A percentile compares a stretch with the other conserved stretches of the same genome.
Evolutionary conservation across 202 grass and related monocot species (phyloP).

Genomic region (Bolboschoenoplectus hybrid): DNA sequence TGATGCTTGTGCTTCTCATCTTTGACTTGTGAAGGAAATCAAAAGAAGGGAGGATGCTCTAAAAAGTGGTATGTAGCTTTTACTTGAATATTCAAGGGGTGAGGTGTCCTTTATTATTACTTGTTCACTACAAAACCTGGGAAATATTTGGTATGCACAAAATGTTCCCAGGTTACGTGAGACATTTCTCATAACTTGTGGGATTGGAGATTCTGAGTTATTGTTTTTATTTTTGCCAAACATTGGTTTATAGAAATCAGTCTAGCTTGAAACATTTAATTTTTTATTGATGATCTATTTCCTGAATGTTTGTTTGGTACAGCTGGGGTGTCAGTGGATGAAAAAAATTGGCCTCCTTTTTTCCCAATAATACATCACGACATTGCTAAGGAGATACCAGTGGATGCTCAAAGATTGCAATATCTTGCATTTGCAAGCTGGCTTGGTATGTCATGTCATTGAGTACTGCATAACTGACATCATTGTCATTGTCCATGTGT

Average conservation of each 20-base stretch:
- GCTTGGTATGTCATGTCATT: conserved; percentile 56
- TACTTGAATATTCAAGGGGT: neutral
- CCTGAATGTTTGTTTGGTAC: neutral
- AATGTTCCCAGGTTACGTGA: neutral
- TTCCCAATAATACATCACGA: conserved; percentile 86
- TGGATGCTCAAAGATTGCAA: conserved; percentile 79
- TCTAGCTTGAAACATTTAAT: neutral
- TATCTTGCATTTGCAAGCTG: conserved; percentile 82
- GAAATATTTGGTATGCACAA: neutral
- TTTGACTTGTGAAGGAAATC: conserved; percentile 63
- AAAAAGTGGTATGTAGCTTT: conserved; percentile 51
- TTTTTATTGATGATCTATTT: conserved; percentile 26
- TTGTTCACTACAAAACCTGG: neutral
- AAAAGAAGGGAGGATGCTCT: conserved; percentile 76
- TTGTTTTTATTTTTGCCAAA: too few species aligned
- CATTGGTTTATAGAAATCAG: neutral
- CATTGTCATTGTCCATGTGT: neutral
- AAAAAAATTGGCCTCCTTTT: conserved; percentile 87
- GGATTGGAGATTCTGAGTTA: neutral
- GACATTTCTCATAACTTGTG: neutral
- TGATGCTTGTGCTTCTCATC: conserved; percentile 27
- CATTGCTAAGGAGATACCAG: conserved; percentile 81
- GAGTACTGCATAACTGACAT: neutral
- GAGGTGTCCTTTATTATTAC: neutral
- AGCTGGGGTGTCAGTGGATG: conserved; percentile 71